These are phyloP conservation scores for Iris pallida DNA, from an alignment of 116 monocot species.

Conservation along the genomic window DNA sequence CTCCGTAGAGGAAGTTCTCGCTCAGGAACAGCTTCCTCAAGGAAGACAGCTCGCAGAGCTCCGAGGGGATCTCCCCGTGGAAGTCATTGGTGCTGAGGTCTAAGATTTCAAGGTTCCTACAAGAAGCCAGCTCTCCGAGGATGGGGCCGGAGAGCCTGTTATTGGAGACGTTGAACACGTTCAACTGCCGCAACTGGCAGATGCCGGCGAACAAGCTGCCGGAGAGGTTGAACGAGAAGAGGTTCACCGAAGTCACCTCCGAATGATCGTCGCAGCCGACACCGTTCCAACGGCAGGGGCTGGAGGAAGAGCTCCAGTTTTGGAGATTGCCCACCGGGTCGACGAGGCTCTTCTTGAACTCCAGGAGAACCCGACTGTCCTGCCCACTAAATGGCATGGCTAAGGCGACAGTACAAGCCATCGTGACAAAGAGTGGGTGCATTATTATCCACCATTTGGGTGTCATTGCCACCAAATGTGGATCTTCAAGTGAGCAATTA, in stretches of 20 bases:
- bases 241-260: constrained; percentile 48
- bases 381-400: neutral
- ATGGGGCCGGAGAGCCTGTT: constrained; percentile 55
- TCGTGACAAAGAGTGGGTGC: constrained; percentile 1
- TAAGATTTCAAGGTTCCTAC: constrained; percentile 40
- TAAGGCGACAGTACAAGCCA: neutral
- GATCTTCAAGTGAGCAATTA: neutral
- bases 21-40: constrained; percentile 54
- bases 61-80: constrained; percentile 51
- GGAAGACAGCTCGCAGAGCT: constrained; percentile 30
- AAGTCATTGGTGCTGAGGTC: constrained; percentile 67
- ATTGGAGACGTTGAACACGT: constrained; percentile 39
- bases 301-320: constrained; percentile 39
- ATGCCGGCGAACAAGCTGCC: constrained; percentile 40
- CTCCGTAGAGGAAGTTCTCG: constrained; percentile 63
- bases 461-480: neutral
- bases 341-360: constrained; percentile 39
- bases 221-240: constrained; percentile 45
- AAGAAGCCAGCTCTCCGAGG: constrained; percentile 31
- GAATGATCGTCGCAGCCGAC: constrained; percentile 25
- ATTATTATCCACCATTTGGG: constrained; percentile 13
- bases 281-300: constrained; percentile 52
- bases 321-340: constrained; percentile 29
- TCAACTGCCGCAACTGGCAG: constrained; percentile 33
- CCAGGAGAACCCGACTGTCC: constrained; percentile 22